phyloP scores from a whole-genome alignment of 192 early-diverging fungal species.

The Backusella tarrabulga region DNA sequence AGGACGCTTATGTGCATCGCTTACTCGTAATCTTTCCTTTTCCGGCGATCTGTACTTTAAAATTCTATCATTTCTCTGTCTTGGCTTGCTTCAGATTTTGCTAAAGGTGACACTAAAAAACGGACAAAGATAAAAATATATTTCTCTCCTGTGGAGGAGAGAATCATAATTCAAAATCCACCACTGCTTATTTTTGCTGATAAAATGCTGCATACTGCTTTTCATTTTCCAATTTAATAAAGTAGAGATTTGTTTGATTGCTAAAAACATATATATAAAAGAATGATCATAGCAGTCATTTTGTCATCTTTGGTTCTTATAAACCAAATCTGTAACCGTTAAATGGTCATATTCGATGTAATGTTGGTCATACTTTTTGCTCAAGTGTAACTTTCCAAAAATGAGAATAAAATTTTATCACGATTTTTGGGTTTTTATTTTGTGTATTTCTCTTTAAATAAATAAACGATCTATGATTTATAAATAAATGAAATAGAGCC shows the following conservation, averaged over 20 bases:
- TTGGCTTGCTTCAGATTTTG: neutral
- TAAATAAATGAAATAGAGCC: neutral
- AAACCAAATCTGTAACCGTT: neutral
- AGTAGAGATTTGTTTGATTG: neutral
- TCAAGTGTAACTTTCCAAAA: slow-evolving; percentile 7
- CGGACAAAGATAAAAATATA: neutral
- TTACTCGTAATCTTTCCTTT: neutral
- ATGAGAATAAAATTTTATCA: neutral
- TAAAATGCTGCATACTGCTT: neutral
- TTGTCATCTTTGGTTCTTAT: neutral
- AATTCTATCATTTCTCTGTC: neutral
- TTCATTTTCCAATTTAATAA: neutral
- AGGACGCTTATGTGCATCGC: neutral
- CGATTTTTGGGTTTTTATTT: neutral
- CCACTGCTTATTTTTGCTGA: too few species aligned
- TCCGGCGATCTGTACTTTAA: neutral
- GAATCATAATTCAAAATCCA: too few species aligned
- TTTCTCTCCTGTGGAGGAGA: too few species aligned
- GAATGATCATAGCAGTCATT: neutral
- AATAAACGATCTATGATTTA: neutral
- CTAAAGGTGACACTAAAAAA: neutral
- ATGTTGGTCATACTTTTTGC: neutral
- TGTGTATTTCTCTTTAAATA: neutral
- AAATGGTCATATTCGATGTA: neutral
- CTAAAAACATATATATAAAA: neutral